Percentiles rank a stretch among this genome's conserved stretches.
phyloP scores from a whole-genome alignment of 495 filamentous ascomycete genomes.

The Hypoxylon trugodes region DNA sequence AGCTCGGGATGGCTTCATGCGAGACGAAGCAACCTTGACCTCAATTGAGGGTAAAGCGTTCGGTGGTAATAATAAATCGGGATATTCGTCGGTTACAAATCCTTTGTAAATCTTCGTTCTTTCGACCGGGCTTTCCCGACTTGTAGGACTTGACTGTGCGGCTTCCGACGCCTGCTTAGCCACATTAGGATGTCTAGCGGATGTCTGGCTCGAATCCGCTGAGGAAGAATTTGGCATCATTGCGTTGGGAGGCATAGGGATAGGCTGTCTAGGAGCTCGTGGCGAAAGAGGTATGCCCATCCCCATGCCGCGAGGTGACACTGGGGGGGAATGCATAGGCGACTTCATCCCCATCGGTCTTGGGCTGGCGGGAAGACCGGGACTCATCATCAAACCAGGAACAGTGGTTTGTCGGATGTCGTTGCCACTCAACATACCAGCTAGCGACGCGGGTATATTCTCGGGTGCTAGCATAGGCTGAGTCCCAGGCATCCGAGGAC shows the following conservation, averaged over 20 bases:
- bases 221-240: slow-evolving; percentile 66
- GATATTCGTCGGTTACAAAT: slow-evolving; percentile 82
- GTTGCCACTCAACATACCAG: slow-evolving; percentile 56
- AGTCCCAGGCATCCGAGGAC: slow-evolving; percentile 39
- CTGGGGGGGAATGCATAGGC: slow-evolving; percentile 73
- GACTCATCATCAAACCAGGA: slow-evolving; percentile 72
- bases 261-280: slow-evolving; percentile 70
- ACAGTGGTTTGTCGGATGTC: slow-evolving; percentile 48
- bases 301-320: slow-evolving; percentile 66
- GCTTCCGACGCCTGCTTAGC: slow-evolving; percentile 45
- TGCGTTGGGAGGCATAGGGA: slow-evolving; percentile 69
- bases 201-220: slow-evolving; percentile 45
- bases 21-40: slow-evolving; percentile 87
- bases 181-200: slow-evolving; percentile 50
- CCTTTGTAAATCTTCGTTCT: slow-evolving; percentile 62
- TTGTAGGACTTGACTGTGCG: slow-evolving; percentile 42
- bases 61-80: slow-evolving; percentile 82
- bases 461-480: slow-evolving; percentile 39
- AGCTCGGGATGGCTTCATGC: slow-evolving; percentile 88
- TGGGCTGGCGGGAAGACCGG: slow-evolving; percentile 88
- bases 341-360: slow-evolving; percentile 80
- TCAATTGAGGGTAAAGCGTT: slow-evolving; percentile 89
- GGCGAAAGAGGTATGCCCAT: slow-evolving; percentile 74
- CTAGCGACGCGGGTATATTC: slow-evolving; percentile 53
- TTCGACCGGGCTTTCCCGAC: slow-evolving; percentile 45